Base-by-base conservation (phyloP, 2,329 filamentous ascomycete genomes). In the Hymenoscyphus fraxineus region DNA sequence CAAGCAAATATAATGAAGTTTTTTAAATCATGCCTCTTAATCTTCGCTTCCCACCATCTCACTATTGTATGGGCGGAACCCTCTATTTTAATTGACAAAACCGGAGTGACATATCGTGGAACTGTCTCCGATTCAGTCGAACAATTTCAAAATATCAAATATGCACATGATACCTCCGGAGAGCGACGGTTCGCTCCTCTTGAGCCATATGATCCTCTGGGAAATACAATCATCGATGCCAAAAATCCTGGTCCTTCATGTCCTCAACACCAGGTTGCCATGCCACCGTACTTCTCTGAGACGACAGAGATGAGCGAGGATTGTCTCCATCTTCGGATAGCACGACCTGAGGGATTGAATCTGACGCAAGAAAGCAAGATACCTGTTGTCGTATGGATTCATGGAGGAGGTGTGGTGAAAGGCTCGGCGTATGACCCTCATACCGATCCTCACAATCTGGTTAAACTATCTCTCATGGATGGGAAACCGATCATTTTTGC, bases 301-400 rank as follows among this genome's bases (percentile, higher is more conserved):
- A 22, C 57, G 1, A 19, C 56, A n/a, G 39, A 60, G 16, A 58
- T 63, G 6, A 65, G 64, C 13, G 60, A 63, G 57, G 60, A 65
- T 3, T 63, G 60, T 22, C 58, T 58, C 13, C 13, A 60, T 13
- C 60, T 65, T 2, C 60, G 40, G 12, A 65, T 63, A 16, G 56
- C 56, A 6, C 57, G 60, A 31, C 64, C 60, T 13, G 39, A 31
- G 10, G 27, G 13, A 10, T 35, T 58, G 6, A 27, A n/a, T 35
- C 35, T 32, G 22, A 19, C 16, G 35, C 0, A 19, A 1, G 38
- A 22, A 32, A 63, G 57, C n/a, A 60, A 63, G 12, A 27, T 65
- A 4, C 64, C 56, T 7, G 60, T 65, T 3, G 47, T 63, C 16
- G 64, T 63, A 44, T 65, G 60, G 41, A 59, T 59, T 2, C 58